These are phyloP conservation scores for Graphilbum ipis-grandicollis DNA, from an alignment of 2,329 filamentous ascomycete genomes.

Conservation along the genomic window DNA sequence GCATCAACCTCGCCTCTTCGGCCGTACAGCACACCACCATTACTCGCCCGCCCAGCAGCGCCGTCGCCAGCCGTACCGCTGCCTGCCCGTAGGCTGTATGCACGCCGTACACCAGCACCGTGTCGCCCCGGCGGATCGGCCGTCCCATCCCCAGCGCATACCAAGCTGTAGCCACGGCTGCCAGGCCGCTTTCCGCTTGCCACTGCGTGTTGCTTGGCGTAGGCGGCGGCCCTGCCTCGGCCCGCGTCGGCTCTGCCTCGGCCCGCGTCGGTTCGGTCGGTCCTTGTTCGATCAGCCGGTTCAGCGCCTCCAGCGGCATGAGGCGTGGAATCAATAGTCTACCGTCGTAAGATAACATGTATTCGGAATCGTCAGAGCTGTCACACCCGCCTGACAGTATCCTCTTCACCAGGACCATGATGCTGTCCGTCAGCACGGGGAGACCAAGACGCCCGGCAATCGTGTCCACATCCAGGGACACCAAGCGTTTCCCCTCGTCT, in stretches of 20 bases:
- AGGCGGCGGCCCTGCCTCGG: neutral
- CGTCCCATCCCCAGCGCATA: slow-evolving; percentile 21
- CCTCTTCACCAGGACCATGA: slow-evolving; percentile 1
- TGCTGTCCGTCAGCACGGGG: no score
- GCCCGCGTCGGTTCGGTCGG: neutral
- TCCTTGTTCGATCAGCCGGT: slow-evolving; percentile 23
- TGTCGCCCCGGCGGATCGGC: slow-evolving; percentile 12
- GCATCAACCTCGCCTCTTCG: slow-evolving; percentile 20
- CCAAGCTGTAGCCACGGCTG: slow-evolving; percentile 22
- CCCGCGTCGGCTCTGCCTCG: neutral
- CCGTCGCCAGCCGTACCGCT: slow-evolving; percentile 23
- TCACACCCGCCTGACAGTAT: slow-evolving; percentile 4
- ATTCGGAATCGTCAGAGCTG: slow-evolving; percentile 18
- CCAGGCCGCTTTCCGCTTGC: slow-evolving; percentile 18
- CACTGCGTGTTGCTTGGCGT: no score
- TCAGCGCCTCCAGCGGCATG: slow-evolving; percentile 20
- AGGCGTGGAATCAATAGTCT: slow-evolving; percentile 23
- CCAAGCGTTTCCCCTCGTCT: slow-evolving; percentile 22
- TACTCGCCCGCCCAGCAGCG: slow-evolving; percentile 12
- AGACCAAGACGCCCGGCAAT: no score
- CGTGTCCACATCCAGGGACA: slow-evolving; percentile 27
- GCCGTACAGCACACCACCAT: slow-evolving; percentile 21
- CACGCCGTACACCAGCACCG: slow-evolving; percentile 24
- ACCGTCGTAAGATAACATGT: slow-evolving; percentile 7
- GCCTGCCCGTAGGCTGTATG: slow-evolving; percentile 25